Evolutionary conservation across 495 filamentous ascomycete species (phyloP).

Genomic region (Penicillium dipodomyicola): DNA sequence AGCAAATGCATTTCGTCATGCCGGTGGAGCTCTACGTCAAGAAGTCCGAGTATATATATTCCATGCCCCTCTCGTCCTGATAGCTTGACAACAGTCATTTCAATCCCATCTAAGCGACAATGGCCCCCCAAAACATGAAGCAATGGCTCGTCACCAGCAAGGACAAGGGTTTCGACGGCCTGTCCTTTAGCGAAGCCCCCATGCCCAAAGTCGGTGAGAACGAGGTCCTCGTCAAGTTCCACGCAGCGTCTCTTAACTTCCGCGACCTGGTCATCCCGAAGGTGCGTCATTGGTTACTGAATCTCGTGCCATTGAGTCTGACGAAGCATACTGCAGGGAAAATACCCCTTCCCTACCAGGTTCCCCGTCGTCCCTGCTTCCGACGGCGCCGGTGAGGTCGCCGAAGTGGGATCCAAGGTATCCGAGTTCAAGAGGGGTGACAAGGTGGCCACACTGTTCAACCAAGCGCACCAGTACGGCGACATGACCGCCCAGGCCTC

Average conservation of each 20-base stretch:
- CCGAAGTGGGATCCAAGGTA: conserved; percentile 66
- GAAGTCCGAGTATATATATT: too few species aligned
- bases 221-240: conserved; percentile 73
- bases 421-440: conserved; percentile 67
- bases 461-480: conserved; percentile 69
- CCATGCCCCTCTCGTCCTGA: too few species aligned
- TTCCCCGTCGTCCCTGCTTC: conserved; percentile 65
- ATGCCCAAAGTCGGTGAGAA: conserved; percentile 63
- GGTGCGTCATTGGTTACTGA: conserved; percentile 41
- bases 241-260: conserved; percentile 77
- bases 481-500: conserved; percentile 42
- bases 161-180: too few species aligned
- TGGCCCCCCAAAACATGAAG: too few species aligned
- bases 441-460: conserved; percentile 73
- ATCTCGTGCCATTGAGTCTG: too few species aligned
- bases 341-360: conserved; percentile 62
- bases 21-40: too few species aligned
- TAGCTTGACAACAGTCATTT: too few species aligned
- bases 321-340: conserved; percentile 47
- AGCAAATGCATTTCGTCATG: too few species aligned
- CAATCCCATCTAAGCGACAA: too few species aligned
- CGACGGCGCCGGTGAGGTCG: conserved; percentile 75
- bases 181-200: too few species aligned
- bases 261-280: conserved; percentile 75
- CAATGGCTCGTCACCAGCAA: too few species aligned